Evolutionary conservation across 768 basidiomycete species (phyloP).

Genomic region (Tricholoma bakamatsutake): DNA sequence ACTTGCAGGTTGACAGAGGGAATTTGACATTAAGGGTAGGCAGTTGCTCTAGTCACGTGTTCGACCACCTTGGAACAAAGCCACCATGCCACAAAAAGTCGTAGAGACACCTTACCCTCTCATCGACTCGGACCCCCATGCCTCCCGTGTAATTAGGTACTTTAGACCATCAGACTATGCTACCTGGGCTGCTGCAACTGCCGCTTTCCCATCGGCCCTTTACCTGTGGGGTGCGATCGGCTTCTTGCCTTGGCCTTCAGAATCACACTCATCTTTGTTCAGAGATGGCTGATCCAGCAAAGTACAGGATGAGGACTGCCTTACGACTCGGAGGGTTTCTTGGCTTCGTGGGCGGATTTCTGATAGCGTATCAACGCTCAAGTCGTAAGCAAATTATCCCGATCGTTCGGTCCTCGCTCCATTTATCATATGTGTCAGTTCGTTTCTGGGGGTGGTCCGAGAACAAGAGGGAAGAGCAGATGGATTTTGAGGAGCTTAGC

Average conservation of each 20-base stretch:
- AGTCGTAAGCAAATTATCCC: constrained; percentile 54
- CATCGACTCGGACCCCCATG: constrained; percentile 93
- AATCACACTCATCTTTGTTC: constrained; percentile 7
- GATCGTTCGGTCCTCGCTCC: neutral
- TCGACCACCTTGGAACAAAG: constrained; percentile 17
- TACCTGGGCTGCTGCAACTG: constrained; percentile 75
- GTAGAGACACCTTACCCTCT: constrained; percentile 73
- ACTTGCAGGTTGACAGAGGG: neutral
- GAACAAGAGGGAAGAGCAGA: constrained; percentile 75
- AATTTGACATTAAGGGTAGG: constrained; percentile 30
- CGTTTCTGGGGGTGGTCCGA: constrained; percentile 97
- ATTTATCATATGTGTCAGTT: constrained; percentile 34
- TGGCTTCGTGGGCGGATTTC: constrained; percentile 87
- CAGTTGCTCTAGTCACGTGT: neutral
- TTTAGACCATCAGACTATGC: constrained; percentile 86
- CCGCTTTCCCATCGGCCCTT: constrained; percentile 73
- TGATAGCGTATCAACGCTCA: constrained; percentile 88
- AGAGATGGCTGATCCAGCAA: constrained; percentile 49
- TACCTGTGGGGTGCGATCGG: constrained; percentile 70
- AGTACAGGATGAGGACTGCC: constrained; percentile 29
- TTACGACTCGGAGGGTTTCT: constrained; percentile 60
- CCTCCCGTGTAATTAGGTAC: constrained; percentile 80
- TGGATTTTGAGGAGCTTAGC: constrained; percentile 73
- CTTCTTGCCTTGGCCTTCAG: constrained; percentile 1
- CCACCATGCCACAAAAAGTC: constrained; percentile 44